Base-by-base conservation (phyloP, 2,329 filamentous ascomycete genomes). In the Didymella arachidicola region DNA sequence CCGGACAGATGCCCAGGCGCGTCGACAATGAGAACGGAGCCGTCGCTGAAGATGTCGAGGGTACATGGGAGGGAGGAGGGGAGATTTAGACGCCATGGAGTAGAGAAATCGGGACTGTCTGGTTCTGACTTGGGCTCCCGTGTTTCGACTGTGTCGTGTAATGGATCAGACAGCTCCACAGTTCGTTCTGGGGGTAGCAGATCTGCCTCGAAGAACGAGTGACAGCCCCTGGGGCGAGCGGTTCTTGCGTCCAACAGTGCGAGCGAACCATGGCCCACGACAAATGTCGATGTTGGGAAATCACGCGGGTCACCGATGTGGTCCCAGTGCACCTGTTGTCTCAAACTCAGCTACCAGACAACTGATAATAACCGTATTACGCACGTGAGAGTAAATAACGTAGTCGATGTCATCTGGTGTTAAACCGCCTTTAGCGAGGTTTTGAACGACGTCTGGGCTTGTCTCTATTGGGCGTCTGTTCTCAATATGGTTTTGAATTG, bases 1-100 rank as follows among this genome's bases (percentile, higher is more conserved):
- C 83, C 84, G 1, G 80, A 79, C 0, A 86, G 66, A 67, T 86
- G 84, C 0, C 84, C 84, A 0, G 83, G 84, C 0, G 79, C 79
- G 61, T 84, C 77, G 14, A 85, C 74, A 0, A 85, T 74, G 52
- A 78, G 79, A 1, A 84, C 57, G 6, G 77, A 79, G 0, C 79
- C 79, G 59, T 86, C 83, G 2, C 72, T 71, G 63, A 84, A 82
- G 8, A 84, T 54, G 56, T 85, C 83, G 6, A 84, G 64, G 1
- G 76, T 77, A 1, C 78, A 66, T 1, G 80, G 79, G 41, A 85
- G 81, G 1, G 80, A 78, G 43, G 84, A 81, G 1, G 72, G 71
- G 0, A 73, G 78, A 0, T 82, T 66, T 0, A 78, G 72, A 52
- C 76, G 63, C 83, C 83, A 85, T 52, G 76, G 69, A 5, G 53